A percentile compares a stretch with the other conserved stretches of the same genome.
These are phyloP conservation scores for Ophiostoma sp. DNA, from an alignment of 2,329 filamentous ascomycete species.

Conservation along the genomic window DNA sequence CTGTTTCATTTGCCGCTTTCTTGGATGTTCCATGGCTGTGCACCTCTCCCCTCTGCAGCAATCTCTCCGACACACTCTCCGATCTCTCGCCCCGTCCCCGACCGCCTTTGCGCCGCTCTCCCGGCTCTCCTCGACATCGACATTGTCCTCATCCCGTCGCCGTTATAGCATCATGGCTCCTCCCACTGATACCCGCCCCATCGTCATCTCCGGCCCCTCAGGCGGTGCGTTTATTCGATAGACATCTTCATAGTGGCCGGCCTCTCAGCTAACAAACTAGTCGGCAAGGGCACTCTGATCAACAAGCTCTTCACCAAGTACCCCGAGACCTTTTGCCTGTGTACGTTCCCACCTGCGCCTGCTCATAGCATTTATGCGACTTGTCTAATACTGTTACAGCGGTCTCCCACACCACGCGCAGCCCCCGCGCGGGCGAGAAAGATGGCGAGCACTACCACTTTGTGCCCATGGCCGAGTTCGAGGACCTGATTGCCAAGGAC, in stretches of 20 bases:
- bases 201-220: slow-evolving; percentile 74
- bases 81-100: neutral
- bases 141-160: neutral
- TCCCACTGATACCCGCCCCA: slow-evolving; percentile 52
- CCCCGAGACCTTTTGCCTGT: slow-evolving; percentile 26
- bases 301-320: slow-evolving; percentile 57
- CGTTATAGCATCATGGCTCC: slow-evolving; percentile 26
- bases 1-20: neutral
- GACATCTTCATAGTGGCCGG: too few species aligned
- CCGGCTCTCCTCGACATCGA: neutral
- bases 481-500: slow-evolving; percentile 58
- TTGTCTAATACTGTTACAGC: slow-evolving; percentile 28
- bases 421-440: slow-evolving; percentile 67
- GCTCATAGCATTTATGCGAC: neutral
- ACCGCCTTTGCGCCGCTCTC: neutral
- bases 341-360: slow-evolving; percentile 34
- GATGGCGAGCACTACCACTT: slow-evolving; percentile 80
- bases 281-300: slow-evolving; percentile 77
- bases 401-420: slow-evolving; percentile 72
- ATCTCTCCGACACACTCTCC: neutral
- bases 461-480: slow-evolving; percentile 60
- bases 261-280: slow-evolving; percentile 29
- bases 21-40: slow-evolving; percentile 8
- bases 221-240: slow-evolving; percentile 38
- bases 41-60: neutral